Evolutionary conservation across 1,139 yeast genomes (phyloP), one percentile per base, ranked within the genome.

Genomic region (Hansenula lynferdii): DNA sequence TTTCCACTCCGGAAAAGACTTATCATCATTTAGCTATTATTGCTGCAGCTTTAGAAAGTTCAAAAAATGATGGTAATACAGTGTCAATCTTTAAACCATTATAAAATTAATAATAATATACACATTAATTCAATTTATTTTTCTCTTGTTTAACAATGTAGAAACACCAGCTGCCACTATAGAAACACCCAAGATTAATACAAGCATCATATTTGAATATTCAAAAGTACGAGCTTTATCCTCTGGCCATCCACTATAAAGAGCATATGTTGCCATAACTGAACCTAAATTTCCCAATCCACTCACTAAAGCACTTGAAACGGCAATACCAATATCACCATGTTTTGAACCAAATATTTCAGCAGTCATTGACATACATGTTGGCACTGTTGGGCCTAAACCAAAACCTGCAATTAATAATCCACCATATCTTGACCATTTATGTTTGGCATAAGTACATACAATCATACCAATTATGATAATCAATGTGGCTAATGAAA

Each of bases 21-120:
- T 89, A 84, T 78, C 96, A 89, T 62, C 97, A 90, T 60, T 77
- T 89, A 61, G 96, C 96, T 9, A 75, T 86, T 51, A 77, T 90
- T 42, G 94, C 77, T 40, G 97, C 96, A 31, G 85, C 86, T 45
- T 63, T 90, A 34, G 81, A 83, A 46, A 81, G 94, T 42, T 75
- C 89, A 29, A 58, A 70, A 31, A 64, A 70, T 35, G 67, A 69
- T 40, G 96, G 96, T 48, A 61, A 66, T 39, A 62, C 73, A 31
- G 80, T 80, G 24, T 60, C 60, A 40, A 84, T 86, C 25, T 70
- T 44, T 33, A 47, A 44, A 40, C 45, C 47, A 21, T 51, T 34
- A 36, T 8, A 15, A 29, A 19, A 17, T 24, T 35, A 12, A n/a
- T 9, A 7, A 23, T 5, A 23, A 24, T 19, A 23, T 23, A 23